A percentile compares a stretch with the other conserved stretches of the same genome.
Evolutionary conservation across 169 alveolate species (phyloP).

Genomic region (Condylostoma magnum): DNA sequence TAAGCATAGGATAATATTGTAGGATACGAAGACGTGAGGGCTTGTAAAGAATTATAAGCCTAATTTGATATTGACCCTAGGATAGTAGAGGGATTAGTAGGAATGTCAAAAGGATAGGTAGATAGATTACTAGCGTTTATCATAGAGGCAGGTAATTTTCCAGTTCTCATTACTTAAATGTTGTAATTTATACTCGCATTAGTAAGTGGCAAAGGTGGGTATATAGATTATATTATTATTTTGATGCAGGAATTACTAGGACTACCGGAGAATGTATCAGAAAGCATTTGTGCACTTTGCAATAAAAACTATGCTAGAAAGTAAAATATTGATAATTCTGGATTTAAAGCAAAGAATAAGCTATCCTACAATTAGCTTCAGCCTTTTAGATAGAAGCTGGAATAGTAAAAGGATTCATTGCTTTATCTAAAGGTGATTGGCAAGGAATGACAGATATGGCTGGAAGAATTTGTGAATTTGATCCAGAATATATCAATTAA

Average conservation of each 20-base stretch:
- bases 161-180: not conserved
- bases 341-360: not conserved
- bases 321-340: not conserved
- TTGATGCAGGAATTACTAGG: not conserved
- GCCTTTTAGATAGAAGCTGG: not conserved
- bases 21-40: no score
- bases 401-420: conserved; percentile 4
- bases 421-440: conserved; percentile 7
- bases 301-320: not conserved
- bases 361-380: not conserved
- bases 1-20: not conserved
- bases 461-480: conserved; percentile 3
- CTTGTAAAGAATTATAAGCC: no score
- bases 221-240: not conserved
- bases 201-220: not conserved
- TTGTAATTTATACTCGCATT: not conserved
- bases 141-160: not conserved
- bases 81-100: not conserved
- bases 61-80: conserved; percentile 6
- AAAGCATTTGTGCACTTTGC: not conserved
- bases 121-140: not conserved
- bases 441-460: conserved; percentile 4
- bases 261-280: not conserved
- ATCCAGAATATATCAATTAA: not conserved
- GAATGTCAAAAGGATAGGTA: not conserved